A percentile compares a stretch with the other conserved stretches of the same genome.
phyloP scores from a whole-genome alignment of 495 filamentous ascomycete species.

The Recurvomyces mirabilis region DNA sequence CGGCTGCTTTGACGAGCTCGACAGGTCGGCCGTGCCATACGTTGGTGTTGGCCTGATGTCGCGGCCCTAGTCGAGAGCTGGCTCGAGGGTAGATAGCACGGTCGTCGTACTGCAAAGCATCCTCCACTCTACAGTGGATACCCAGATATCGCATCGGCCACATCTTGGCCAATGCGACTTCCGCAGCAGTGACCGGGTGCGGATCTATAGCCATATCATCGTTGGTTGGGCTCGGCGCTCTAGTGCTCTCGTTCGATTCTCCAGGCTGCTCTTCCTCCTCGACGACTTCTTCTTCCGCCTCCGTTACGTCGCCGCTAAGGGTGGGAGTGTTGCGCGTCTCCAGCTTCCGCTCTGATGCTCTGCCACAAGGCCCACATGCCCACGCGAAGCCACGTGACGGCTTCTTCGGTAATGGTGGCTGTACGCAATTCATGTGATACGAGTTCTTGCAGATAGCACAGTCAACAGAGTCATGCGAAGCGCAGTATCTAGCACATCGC shows the following conservation, averaged over 20 bases:
- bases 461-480: constrained; percentile 91
- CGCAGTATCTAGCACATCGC: constrained; percentile 77
- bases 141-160: constrained; percentile 97
- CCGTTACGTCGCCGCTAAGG: constrained; percentile 40
- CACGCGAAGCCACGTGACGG: constrained; percentile 95
- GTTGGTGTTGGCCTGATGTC: constrained; percentile 79
- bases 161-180: constrained; percentile 78
- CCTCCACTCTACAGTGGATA: constrained; percentile 90
- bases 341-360: constrained; percentile 81
- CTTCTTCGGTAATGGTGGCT: constrained; percentile 85
- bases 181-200: constrained; percentile 73
- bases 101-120: constrained; percentile 94
- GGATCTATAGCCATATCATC: constrained; percentile 37
- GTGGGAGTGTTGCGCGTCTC: constrained; percentile 82
- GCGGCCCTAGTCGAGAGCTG: constrained; percentile 80
- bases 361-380: constrained; percentile 92
- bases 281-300: constrained; percentile 65
- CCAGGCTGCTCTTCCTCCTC: constrained; percentile 68
- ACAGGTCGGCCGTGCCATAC: constrained; percentile 78
- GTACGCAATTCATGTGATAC: constrained; percentile 98
- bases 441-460: constrained; percentile 90
- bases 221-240: constrained; percentile 36
- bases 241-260: constrained; percentile 25
- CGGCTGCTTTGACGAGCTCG: constrained; percentile 75
- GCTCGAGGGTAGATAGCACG: constrained; percentile 87